These are phyloP conservation scores for Borovskyia barvae DNA, from an alignment of 208 protist species.

Conservation along the genomic window DNA sequence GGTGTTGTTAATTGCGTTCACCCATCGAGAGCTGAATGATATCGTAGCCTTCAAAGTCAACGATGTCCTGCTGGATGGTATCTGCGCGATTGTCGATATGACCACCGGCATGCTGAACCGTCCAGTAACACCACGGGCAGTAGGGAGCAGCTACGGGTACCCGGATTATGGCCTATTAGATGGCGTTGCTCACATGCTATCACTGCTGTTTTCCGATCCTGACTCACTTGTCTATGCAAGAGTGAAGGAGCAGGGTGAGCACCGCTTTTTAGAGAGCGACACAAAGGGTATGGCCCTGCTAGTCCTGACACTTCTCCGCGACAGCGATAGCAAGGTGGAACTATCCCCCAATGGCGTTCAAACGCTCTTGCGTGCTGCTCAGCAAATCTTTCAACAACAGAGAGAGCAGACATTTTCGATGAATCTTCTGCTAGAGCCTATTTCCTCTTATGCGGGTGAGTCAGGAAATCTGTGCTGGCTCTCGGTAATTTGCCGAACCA, in stretches of 20 bases:
- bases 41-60: slow-evolving; percentile 71
- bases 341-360: slow-evolving; percentile 81
- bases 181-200: slow-evolving; percentile 86
- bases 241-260: slow-evolving; percentile 7
- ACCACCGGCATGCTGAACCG: slow-evolving; percentile 26
- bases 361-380: slow-evolving; percentile 67
- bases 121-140: slow-evolving; percentile 45
- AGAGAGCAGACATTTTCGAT: slow-evolving; percentile 49
- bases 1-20: slow-evolving; percentile 72
- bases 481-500: slow-evolving; percentile 67
- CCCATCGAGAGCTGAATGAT: slow-evolving; percentile 81
- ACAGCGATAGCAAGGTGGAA: slow-evolving; percentile 69
- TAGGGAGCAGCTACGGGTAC: slow-evolving; percentile 88
- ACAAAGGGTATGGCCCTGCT: slow-evolving; percentile 42
- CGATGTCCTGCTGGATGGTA: slow-evolving; percentile 37
- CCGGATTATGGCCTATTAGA: slow-evolving; percentile 88
- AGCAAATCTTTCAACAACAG: slow-evolving; percentile 61
- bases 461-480: slow-evolving; percentile 38
- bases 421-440: slow-evolving; percentile 50
- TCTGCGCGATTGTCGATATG: slow-evolving; percentile 45
- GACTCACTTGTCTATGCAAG: slow-evolving; percentile 67
- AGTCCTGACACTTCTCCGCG: slow-evolving; percentile 66
- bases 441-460: slow-evolving; percentile 47
- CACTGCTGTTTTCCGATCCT: slow-evolving; percentile 76
- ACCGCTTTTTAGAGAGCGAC: slow-evolving; percentile 57